phyloP scores from a whole-genome alignment of 2,329 filamentous ascomycete species.

The Alternaria panax region DNA sequence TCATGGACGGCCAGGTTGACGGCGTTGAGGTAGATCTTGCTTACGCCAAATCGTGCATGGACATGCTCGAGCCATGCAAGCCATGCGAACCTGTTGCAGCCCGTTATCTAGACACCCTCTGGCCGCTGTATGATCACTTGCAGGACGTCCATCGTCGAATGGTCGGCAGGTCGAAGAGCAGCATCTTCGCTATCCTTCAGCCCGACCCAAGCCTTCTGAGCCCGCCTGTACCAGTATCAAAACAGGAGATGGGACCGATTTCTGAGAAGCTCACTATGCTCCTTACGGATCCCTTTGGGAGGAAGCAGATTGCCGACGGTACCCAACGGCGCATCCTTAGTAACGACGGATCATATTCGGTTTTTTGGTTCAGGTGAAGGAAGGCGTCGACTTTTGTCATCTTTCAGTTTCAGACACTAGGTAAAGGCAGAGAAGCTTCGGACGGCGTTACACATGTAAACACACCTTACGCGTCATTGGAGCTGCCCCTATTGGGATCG shows the following conservation, averaged over 20 bases:
- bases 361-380: slow-evolving; percentile 48
- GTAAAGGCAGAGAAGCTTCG: neutral
- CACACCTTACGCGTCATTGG: neutral
- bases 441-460: neutral
- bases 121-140: slow-evolving; percentile 46
- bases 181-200: slow-evolving; percentile 45
- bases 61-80: slow-evolving; percentile 45
- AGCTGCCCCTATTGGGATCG: neutral
- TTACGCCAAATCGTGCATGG: slow-evolving; percentile 46
- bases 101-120: slow-evolving; percentile 43
- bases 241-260: slow-evolving; percentile 45
- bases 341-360: slow-evolving; percentile 41
- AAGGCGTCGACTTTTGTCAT: neutral
- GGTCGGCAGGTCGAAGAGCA: slow-evolving; percentile 43
- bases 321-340: slow-evolving; percentile 43
- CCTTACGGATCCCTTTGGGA: slow-evolving; percentile 47
- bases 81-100: slow-evolving; percentile 43
- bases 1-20: slow-evolving; percentile 41
- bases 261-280: slow-evolving; percentile 44
- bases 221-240: slow-evolving; percentile 41
- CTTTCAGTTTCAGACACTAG: neutral
- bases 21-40: slow-evolving; percentile 43
- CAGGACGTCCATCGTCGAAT: slow-evolving; percentile 43
- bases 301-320: slow-evolving; percentile 38
- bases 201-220: slow-evolving; percentile 33